phyloP scores from a whole-genome alignment of 192 early-diverging fungal species.

The Backusella circina region DNA sequence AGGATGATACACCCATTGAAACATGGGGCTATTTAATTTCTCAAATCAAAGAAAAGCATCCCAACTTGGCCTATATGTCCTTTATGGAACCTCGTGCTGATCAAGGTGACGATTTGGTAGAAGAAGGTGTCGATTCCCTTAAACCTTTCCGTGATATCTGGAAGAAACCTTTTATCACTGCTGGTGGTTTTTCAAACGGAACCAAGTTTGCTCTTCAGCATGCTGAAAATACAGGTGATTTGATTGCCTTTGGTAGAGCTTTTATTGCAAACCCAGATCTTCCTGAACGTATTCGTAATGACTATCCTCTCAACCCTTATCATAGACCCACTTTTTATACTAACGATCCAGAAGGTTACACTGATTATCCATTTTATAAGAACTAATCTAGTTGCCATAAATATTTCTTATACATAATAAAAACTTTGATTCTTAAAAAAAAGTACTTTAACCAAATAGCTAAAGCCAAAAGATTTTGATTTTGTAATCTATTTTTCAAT shows the following conservation, averaged over 20 bases:
- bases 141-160: constrained; percentile 13
- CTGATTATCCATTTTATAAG: constrained; percentile 18
- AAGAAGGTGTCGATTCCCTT: neutral
- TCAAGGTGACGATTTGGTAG: constrained; percentile 40
- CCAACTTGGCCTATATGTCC: constrained; percentile 30
- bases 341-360: constrained; percentile 10
- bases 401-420: neutral
- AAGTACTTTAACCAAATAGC: neutral
- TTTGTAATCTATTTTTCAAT: no score
- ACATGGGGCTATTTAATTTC: constrained; percentile 25
- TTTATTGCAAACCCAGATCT: constrained; percentile 36
- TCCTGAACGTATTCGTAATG: constrained; percentile 12
- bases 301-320: constrained; percentile 13
- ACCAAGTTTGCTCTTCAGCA: neutral
- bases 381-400: neutral
- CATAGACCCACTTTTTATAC: constrained; percentile 20
- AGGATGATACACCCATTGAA: constrained; percentile 19
- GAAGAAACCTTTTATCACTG: constrained; percentile 17
- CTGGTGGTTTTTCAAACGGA: constrained; percentile 20
- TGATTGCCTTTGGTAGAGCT: constrained; percentile 23
- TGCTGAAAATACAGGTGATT: constrained; percentile 17
- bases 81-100: constrained; percentile 28
- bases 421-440: neutral
- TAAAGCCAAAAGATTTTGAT: no score
- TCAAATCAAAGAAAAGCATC: constrained; percentile 25